Base-by-base conservation (phyloP, 352 stramenopile species). In the Phytophthora ohioensis region DNA sequence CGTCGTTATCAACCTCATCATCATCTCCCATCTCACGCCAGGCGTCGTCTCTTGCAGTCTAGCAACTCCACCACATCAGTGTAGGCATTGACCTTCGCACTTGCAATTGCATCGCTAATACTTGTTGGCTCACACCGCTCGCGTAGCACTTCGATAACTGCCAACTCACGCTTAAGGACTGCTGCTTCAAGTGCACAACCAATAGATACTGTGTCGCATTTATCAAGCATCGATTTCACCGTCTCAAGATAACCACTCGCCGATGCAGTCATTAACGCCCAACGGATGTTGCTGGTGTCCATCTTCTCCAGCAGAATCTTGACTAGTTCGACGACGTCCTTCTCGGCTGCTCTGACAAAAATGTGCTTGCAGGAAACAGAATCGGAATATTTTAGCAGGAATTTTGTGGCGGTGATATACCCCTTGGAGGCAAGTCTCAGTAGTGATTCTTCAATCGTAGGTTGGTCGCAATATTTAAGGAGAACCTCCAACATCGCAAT, bases 101-200 rank as follows among this genome's bases (percentile, higher is more conserved):
- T 46, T 46, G 41, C 7, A 11, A 46, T 27, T 46, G 41, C 41
- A n/a, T 46, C 41, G 11, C 41, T 46, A 6, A 13, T 27, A 46
- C 41, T n/a, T 46, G 5, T 13, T 27, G 41, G 21, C n/a, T n/a
- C 21, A n/a, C 41, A 46, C 41, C 41, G 41, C 10, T n/a, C 41
- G n/a, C 41, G 41, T 27, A 46, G 41, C n/a, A 46, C 13, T 21
- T 27, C 41, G 21, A 46, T 7, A 46, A 27, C 41, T 5, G n/a
- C 41, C 41, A 46, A 46, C 15, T 4, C 41, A n/a, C 41, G 13
- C 13, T 11, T 8, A 46, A 46, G 7, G 10, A n/a, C 41, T 27
- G 41, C 41, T 46, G 15, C 41, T 46, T 46, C 41, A n/a, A 46
- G 41, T 27, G 41, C 41, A 46, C 41, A 46, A n/a, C 21, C 41